Evolutionary conservation across 1,284 basidiomycete species (phyloP).

Genomic region (Trametes hirsuta): DNA sequence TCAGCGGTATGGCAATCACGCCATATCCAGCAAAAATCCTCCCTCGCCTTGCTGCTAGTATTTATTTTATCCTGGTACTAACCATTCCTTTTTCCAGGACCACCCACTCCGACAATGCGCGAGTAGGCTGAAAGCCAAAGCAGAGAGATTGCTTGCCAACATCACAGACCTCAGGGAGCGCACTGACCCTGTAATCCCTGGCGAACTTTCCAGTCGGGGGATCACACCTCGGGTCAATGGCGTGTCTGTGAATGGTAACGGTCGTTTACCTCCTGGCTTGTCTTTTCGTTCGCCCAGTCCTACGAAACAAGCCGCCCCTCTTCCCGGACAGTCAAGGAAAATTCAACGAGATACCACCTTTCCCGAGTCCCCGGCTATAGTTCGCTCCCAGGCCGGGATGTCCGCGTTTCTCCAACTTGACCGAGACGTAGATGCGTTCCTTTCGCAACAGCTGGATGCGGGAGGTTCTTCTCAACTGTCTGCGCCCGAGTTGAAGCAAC

Average conservation of each 20-base stretch:
- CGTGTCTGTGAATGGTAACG: slow-evolving; percentile 36
- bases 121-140: slow-evolving; percentile 75
- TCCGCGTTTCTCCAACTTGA: slow-evolving; percentile 61
- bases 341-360: slow-evolving; percentile 51
- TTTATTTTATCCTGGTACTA: background rate
- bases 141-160: slow-evolving; percentile 83
- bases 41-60: background rate
- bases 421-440: slow-evolving; percentile 40
- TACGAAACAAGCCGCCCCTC: slow-evolving; percentile 26
- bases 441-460: slow-evolving; percentile 8
- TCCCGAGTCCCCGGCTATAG: slow-evolving; percentile 69
- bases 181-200: slow-evolving; percentile 61
- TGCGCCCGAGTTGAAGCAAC: slow-evolving; percentile 35
- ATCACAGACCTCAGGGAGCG: slow-evolving; percentile 89
- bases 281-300: slow-evolving; percentile 35
- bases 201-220: slow-evolving; percentile 43
- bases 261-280: slow-evolving; percentile 25
- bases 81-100: slow-evolving; percentile 38
- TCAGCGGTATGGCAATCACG: background rate
- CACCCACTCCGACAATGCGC: slow-evolving; percentile 86
- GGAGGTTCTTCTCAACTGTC: slow-evolving; percentile 10
- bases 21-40: background rate
- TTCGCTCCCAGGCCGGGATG: slow-evolving; percentile 83
- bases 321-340: slow-evolving; percentile 23
- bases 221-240: slow-evolving; percentile 37